Evolutionary conservation across 1,284 basidiomycete species (phyloP).

Genomic region (Ganoderma boninense): DNA sequence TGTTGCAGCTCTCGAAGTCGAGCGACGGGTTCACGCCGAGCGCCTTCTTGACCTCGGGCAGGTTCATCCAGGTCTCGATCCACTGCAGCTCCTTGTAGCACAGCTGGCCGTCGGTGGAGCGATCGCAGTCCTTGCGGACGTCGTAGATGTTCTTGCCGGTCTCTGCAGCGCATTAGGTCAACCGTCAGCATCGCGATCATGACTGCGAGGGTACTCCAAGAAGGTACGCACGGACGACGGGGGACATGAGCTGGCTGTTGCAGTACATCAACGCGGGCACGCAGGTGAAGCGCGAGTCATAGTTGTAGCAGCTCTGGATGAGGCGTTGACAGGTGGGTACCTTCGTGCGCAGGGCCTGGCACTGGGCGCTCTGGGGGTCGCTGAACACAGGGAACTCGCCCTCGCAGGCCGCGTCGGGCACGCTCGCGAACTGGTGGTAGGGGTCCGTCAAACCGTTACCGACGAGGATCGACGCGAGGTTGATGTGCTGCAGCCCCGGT

Average conservation of each 20-base stretch:
- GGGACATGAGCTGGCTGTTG: conserved; percentile 64
- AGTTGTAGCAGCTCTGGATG: conserved; percentile 71
- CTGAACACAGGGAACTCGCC: conserved; percentile 81
- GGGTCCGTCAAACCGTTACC: conserved; percentile 89
- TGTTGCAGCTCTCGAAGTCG: conserved; percentile 66
- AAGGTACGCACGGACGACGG: conserved; percentile 63
- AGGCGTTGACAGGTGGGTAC: conserved; percentile 77
- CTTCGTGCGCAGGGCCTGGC: conserved; percentile 68
- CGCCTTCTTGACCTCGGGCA: conserved; percentile 73
- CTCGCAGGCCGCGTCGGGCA: conserved; percentile 86
- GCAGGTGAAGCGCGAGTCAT: conserved; percentile 65
- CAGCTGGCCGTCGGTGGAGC: conserved; percentile 71
- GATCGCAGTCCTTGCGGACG: conserved; percentile 80
- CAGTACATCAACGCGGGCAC: conserved; percentile 72
- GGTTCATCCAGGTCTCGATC: conserved; percentile 86
- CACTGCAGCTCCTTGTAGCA: conserved; percentile 84
- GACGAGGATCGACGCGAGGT: conserved; percentile 82
- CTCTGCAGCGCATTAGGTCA: conserved; percentile 47
- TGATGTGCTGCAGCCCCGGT: conserved; percentile 63
- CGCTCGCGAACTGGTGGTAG: conserved; percentile 70
- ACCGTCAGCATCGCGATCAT: conserved; percentile 44
- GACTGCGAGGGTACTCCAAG: conserved; percentile 4
- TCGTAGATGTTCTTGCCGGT: conserved; percentile 85
- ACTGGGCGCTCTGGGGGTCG: conserved; percentile 72
- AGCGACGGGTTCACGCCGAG: conserved; percentile 74